phyloP scores from a whole-genome alignment of 2,329 filamentous ascomycete genomes.

The Colletotrichum destructivum region DNA sequence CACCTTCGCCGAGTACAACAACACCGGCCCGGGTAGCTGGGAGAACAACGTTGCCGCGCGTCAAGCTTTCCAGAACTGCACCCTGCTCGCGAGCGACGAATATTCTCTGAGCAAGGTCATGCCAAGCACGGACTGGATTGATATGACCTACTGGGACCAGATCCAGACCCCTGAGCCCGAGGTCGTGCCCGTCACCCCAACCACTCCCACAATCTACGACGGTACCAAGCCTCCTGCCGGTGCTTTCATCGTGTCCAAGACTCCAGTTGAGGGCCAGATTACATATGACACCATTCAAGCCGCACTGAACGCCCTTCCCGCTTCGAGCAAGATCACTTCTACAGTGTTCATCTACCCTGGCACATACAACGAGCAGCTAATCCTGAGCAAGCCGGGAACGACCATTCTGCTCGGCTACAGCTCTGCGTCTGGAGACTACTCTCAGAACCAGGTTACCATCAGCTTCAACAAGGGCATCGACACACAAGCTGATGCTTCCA shows the following conservation, averaged over 20 bases:
- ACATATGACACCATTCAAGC: no score
- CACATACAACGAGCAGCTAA: slow-evolving; percentile 55
- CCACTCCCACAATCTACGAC: slow-evolving; percentile 50
- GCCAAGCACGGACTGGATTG: slow-evolving; percentile 47
- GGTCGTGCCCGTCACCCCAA: slow-evolving; percentile 53
- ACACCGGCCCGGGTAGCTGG: slow-evolving; percentile 57
- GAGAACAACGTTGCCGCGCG: slow-evolving; percentile 66
- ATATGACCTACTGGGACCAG: slow-evolving; percentile 46
- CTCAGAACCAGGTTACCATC: slow-evolving; percentile 48
- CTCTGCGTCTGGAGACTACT: slow-evolving; percentile 53
- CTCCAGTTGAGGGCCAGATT: no score
- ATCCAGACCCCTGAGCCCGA: slow-evolving; percentile 44
- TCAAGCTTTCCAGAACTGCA: slow-evolving; percentile 44
- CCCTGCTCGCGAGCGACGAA: slow-evolving; percentile 45
- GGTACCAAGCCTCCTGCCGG: slow-evolving; percentile 42
- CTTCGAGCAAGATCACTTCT: slow-evolving; percentile 50
- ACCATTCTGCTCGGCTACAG: slow-evolving; percentile 58
- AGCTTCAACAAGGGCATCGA: slow-evolving; percentile 51
- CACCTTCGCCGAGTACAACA: slow-evolving; percentile 67
- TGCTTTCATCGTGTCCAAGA: no score
- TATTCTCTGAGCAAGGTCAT: slow-evolving; percentile 46
- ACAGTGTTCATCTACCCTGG: slow-evolving; percentile 50
- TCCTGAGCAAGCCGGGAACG: slow-evolving; percentile 54
- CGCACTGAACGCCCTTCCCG: no score
- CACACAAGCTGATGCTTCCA: slow-evolving; percentile 53